Evolutionary conservation across 2,329 filamentous ascomycete genomes (phyloP), one percentile per base, ranked within the genome.

Genomic region (Pochonia chlamydosporia): DNA sequence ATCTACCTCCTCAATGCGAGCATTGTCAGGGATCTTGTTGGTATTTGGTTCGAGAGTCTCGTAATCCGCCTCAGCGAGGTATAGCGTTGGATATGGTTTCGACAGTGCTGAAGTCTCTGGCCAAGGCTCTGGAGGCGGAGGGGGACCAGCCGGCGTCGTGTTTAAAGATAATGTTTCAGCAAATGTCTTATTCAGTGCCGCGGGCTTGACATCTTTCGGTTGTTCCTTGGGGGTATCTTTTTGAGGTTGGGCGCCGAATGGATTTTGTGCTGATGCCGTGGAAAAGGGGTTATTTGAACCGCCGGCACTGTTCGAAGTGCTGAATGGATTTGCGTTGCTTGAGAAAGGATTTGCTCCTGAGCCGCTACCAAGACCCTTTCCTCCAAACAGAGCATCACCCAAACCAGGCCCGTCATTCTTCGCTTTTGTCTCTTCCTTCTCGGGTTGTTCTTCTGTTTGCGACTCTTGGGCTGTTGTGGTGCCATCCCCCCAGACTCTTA

Each of bases 41-140:
- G 78, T 76, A 3, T 62, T 72, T 58, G 55, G 82, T 52, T 89
- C 88, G 23, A 97, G 78, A 4, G 86, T 87, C 66, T 99, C 93
- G 68, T 89, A 95, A 60, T 96, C 92, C 44, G 92, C 92, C 56
- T 97, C 93, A 43, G 85, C 75, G 39, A 92, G 81, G 70, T 89
- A 88, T 61, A 85, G 87, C 25, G 78, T 70, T 1, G 89, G 85
- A 66, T 91, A 97, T 0, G 89, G 73, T 1, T 73, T 51, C 0
- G 89, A 87, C 55, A 87, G 84, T 0, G 75, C 68, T 2, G 80
- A 73, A 33, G 74, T 68, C 11, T 76, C 62, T 1, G 92, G 92
- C 91, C 91, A 97, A 8, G 89, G 85, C 55, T 89, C 80, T 1
- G 77, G 69, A 0, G 79, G 58, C 3, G 56, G 61, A 31, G 60